These are phyloP conservation scores for Kazachstania viticola DNA, from an alignment of 805 yeast species.

Conservation along the genomic window DNA sequence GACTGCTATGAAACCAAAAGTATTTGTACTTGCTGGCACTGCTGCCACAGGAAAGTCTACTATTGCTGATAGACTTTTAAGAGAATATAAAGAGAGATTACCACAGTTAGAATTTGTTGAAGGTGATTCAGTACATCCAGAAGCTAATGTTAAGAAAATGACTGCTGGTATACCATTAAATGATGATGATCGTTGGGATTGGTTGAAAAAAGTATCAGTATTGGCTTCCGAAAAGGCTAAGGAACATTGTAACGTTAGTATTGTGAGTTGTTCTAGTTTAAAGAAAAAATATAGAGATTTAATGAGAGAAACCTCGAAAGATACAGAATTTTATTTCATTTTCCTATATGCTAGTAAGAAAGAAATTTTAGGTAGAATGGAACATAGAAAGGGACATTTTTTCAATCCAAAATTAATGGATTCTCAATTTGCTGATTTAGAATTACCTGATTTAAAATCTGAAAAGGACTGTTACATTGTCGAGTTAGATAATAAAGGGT, in stretches of 20 bases:
- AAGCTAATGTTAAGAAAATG: slow-evolving; percentile 72
- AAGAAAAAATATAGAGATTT: slow-evolving; percentile 61
- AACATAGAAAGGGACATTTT: slow-evolving; percentile 59
- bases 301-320: slow-evolving; percentile 30
- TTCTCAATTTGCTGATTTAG: slow-evolving; percentile 65
- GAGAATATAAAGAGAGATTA: slow-evolving; percentile 14
- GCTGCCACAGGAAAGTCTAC: slow-evolving; percentile 94
- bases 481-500: slow-evolving; percentile 19
- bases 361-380: slow-evolving; percentile 50
- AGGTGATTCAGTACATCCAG: slow-evolving; percentile 77
- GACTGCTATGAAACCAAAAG: slow-evolving; percentile 12
- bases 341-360: slow-evolving; percentile 57
- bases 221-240: slow-evolving; percentile 31
- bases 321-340: slow-evolving; percentile 42
- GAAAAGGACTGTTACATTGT: slow-evolving; percentile 24
- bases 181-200: slow-evolving; percentile 88
- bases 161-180: slow-evolving; percentile 63
- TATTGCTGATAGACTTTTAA: slow-evolving; percentile 43
- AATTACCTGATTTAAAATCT: slow-evolving; percentile 44
- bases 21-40: slow-evolving; percentile 79
- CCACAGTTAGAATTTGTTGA: slow-evolving; percentile 55
- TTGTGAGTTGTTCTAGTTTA: slow-evolving; percentile 80
- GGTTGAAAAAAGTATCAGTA: slow-evolving; percentile 51
- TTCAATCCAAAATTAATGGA: slow-evolving; percentile 82
- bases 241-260: slow-evolving; percentile 21